Evolutionary conservation across 169 alveolate species (phyloP), one percentile per base, ranked within the genome.

Genomic region (Cyclospora cayetanensis): DNA sequence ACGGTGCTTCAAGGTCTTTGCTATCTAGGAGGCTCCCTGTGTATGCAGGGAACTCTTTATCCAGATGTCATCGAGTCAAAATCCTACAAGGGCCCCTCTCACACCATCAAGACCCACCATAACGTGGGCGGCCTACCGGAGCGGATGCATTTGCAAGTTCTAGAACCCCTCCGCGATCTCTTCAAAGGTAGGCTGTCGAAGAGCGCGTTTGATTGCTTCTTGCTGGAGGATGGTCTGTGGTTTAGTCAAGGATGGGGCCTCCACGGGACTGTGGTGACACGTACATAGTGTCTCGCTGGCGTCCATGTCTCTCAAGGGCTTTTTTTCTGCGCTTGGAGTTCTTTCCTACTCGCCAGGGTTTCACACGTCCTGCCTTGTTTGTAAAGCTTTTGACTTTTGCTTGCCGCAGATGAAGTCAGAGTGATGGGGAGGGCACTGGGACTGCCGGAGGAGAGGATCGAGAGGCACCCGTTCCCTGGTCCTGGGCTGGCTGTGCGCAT

Each of bases 401-500:
- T n/a, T n/a, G n/a, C n/a, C 37, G 65, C 91, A 92, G 90, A 90
- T 89, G 96, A 94, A 74, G 96, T 94, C 42, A 91, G 96, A 2
- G 90, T 86, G n/a, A 87, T 92, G 53, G 96, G 96, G 1, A 31
- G 65, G 34, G 94, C 72, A 34, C 86, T 93, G 25, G 94, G 94
- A 4, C 87, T 93, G 41, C 92, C 76, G n/a, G 83, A 82, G 20
- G 93, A 74, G 7, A 46, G 87, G 22, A 90, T 94, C 50, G 66
- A 55, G 80, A 90, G 96, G 25, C 96, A 94, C 89, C 96, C 96
- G 1, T 94, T 94, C 93, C 96, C 96, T 0, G 96, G 96, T 2
- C 96, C 96, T 1, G 96, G 96, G 27, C 91, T 94, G 9, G 96
- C 94, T 12, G 93, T 94, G n/a, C 95, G 96, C 7, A 93, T 94